Percentiles rank a stretch among this genome's conserved stretches.
These are phyloP conservation scores for Vicia faba DNA, from an alignment of 306 rosid genomes.

Conservation along the genomic window DNA sequence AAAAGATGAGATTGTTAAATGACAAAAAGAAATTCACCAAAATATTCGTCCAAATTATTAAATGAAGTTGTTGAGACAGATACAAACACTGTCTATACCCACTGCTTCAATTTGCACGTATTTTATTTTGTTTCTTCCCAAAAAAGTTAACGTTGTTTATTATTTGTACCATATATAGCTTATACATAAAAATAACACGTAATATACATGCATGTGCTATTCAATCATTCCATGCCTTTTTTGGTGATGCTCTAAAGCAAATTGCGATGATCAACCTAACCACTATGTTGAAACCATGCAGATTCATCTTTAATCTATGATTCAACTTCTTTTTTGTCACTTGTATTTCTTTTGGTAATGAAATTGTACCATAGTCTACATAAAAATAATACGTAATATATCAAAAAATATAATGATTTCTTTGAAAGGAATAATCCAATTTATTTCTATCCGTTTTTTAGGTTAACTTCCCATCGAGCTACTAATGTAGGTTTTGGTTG, in stretches of 20 bases:
- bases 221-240: slow-evolving; percentile 34
- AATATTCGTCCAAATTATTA: slow-evolving; percentile 27
- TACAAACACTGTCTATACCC: background rate
- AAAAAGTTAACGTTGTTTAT: slow-evolving; percentile 8
- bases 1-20: background rate
- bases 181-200: background rate
- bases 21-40: slow-evolving; percentile 26
- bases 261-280: background rate
- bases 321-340: slow-evolving; percentile 8
- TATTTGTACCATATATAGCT: background rate
- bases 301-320: background rate
- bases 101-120: slow-evolving; percentile 24
- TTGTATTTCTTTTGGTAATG: background rate
- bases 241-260: background rate
- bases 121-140: slow-evolving; percentile 28
- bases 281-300: background rate
- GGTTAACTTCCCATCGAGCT: too few relatives aligned
- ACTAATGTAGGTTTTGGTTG: too few relatives aligned
- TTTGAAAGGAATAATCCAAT: too few relatives aligned
- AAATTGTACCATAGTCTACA: background rate
- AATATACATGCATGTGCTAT: slow-evolving; percentile 38
- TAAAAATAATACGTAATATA: too few relatives aligned
- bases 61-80: background rate
- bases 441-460: too few relatives aligned
- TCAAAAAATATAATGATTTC: too few relatives aligned